Evolutionary conservation across 768 basidiomycete genomes (phyloP).

Genomic region (Rhizopogon vesiculosus): DNA sequence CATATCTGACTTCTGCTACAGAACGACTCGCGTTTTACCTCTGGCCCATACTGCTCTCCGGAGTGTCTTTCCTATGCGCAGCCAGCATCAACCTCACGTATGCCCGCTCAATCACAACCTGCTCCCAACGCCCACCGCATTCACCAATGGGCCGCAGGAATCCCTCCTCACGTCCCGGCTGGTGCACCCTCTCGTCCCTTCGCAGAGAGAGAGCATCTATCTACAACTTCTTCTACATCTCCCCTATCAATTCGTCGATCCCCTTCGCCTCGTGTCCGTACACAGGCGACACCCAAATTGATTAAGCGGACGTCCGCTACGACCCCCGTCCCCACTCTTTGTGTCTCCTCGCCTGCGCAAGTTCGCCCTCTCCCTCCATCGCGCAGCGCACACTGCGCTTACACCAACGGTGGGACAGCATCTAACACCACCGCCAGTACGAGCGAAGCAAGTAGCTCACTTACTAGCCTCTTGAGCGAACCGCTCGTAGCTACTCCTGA

Average conservation of each 20-base stretch:
- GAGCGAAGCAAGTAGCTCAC: constrained; percentile 42
- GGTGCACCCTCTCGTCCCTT: constrained; percentile 26
- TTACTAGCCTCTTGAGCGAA: constrained; percentile 45
- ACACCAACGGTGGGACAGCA: constrained; percentile 14
- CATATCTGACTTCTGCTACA: constrained; percentile 9
- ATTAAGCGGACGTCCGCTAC: constrained; percentile 28
- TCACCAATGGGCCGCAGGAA: constrained; percentile 25
- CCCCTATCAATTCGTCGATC: background rate
- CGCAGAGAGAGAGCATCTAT: constrained; percentile 8
- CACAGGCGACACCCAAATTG: constrained; percentile 28
- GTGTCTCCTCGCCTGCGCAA: constrained; percentile 39
- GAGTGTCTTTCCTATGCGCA: constrained; percentile 33
- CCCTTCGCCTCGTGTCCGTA: constrained; percentile 12
- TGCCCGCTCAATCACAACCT: background rate
- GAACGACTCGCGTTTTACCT: constrained; percentile 10
- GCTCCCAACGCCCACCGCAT: constrained; percentile 12
- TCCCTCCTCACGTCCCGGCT: constrained; percentile 27
- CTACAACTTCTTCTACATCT: background rate
- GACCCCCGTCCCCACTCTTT: constrained; percentile 41
- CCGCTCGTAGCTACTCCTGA: constrained; percentile 36
- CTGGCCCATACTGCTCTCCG: constrained; percentile 53
- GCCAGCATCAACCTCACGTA: constrained; percentile 25
- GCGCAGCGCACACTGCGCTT: constrained; percentile 30
- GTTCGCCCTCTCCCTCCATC: constrained; percentile 20
- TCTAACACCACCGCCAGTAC: constrained; percentile 26